phyloP scores from a whole-genome alignment of 2,329 filamentous ascomycete species.

The Aspergillus vadensis region DNA sequence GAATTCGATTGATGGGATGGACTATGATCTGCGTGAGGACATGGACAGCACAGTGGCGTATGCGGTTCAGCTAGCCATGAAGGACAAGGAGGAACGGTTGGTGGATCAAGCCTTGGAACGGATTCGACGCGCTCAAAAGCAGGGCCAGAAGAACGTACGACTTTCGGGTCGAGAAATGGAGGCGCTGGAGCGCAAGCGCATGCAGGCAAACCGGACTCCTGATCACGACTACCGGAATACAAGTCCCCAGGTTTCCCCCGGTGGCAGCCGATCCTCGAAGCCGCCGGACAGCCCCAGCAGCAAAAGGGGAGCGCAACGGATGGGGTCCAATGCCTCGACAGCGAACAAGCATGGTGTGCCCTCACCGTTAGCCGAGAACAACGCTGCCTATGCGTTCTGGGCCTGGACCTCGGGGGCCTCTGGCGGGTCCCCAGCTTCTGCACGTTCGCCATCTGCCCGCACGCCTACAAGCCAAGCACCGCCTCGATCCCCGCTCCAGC shows the following conservation, averaged over 20 bases:
- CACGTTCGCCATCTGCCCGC: slow-evolving; percentile 23
- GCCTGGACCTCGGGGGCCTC: slow-evolving; percentile 47
- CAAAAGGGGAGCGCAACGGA: slow-evolving; percentile 22
- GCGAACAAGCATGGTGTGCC: slow-evolving; percentile 27
- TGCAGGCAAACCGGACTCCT: slow-evolving; percentile 48
- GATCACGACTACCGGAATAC: slow-evolving; percentile 20
- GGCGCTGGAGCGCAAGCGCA: slow-evolving; percentile 71
- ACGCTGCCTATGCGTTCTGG: slow-evolving; percentile 51
- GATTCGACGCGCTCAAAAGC: slow-evolving; percentile 74
- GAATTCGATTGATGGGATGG: slow-evolving; percentile 49
- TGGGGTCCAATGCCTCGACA: slow-evolving; percentile 13
- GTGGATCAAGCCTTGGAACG: slow-evolving; percentile 77
- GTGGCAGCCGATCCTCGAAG: slow-evolving; percentile 22
- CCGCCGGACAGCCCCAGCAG: slow-evolving; percentile 25
- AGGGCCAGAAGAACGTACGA: slow-evolving; percentile 76
- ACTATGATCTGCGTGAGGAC: slow-evolving; percentile 57
- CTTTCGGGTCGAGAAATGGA: slow-evolving; percentile 78
- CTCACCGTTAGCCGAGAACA: slow-evolving; percentile 34
- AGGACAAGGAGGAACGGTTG: slow-evolving; percentile 71
- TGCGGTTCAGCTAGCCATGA: slow-evolving; percentile 57
- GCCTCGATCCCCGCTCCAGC: slow-evolving; percentile 38
- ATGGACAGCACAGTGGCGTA: slow-evolving; percentile 47
- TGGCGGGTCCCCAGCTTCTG: slow-evolving; percentile 6
- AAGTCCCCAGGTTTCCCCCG: slow-evolving; percentile 10
- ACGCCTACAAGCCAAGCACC: slow-evolving; percentile 23